Evolutionary conservation across 148 eudicot genomes (phyloP), one percentile per base, ranked within the genome.

Genomic region (Fagopyrum homotropicum): DNA sequence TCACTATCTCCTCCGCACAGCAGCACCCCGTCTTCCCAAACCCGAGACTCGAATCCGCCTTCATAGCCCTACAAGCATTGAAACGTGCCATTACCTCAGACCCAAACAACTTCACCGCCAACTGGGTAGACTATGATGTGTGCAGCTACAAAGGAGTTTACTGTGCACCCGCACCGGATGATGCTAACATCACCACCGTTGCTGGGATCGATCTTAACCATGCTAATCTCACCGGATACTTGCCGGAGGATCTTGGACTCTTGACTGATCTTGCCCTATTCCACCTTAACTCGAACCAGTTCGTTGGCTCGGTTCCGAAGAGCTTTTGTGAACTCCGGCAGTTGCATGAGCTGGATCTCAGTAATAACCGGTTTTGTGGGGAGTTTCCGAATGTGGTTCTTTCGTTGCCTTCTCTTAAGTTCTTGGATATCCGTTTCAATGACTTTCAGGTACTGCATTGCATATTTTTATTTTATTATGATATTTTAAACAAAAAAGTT

Each of bases 171-270:
- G 85, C 96, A 5, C 98, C 81, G 0, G 89, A 90, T 26, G 76
- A 88, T 71, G 80, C 83, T 0, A 0, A 77, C 9, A 7, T 77
- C 69, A 59, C 50, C 29, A 90, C 96, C 0, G 96, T 93, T 4
- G 96, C 98, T 5, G 98, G 98, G 0, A 77, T 93, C 1, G 98
- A 93, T 69, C 89, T 93, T 14, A 93, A 93, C 84, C 90, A 86
- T 11, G 96, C 83, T 2, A 59, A 77, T 46, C 72, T 93, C 45
- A 54, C 85, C 9, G 96, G 96, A 0, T 26, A 73, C 17, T 59
- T 93, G 9, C 90, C 92, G 1, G 82, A 84, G 1, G 79, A 86
- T 8, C 84, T 93, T 22, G 92, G 92, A 10, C 80, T 84, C 1
- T 69, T 93, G 5, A 78, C 88, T 14, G 98, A 93, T 72, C 81